Evolutionary conservation across 306 rosid species (phyloP).

Genomic region (Calophaca sinica): DNA sequence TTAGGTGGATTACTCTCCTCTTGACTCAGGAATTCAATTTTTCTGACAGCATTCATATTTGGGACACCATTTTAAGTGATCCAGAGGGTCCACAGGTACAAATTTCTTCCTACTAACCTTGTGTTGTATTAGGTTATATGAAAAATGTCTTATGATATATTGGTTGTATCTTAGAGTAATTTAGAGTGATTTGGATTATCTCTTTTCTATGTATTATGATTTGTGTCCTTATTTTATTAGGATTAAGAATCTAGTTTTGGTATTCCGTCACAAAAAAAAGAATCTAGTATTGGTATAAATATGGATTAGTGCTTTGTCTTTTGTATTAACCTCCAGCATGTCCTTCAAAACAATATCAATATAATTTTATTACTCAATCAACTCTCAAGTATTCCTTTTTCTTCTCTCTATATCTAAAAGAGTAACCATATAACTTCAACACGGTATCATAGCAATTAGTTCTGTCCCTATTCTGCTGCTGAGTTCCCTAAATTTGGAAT

Average conservation of each 20-base stretch:
- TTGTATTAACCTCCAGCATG: background rate
- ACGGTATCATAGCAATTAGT: too few species aligned
- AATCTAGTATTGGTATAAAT: background rate
- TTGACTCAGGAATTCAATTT: slow-evolving; percentile 91
- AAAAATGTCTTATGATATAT: slow-evolving; percentile 7
- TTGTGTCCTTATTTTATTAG: background rate
- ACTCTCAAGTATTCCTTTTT: background rate
- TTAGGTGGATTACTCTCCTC: slow-evolving; percentile 96
- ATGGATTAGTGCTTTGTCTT: background rate
- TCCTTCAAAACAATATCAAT: background rate
- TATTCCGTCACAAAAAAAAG: too few species aligned
- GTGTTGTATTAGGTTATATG: slow-evolving; percentile 15
- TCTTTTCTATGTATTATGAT: background rate
- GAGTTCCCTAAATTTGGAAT: background rate
- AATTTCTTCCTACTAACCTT: slow-evolving; percentile 21
- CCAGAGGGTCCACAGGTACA: slow-evolving; percentile 87
- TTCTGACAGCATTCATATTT: slow-evolving; percentile 79
- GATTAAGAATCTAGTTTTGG: background rate
- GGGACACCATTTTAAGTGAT: slow-evolving; percentile 90
- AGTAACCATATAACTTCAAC: background rate
- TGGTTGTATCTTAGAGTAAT: background rate
- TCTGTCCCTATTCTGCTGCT: background rate
- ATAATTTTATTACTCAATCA: background rate
- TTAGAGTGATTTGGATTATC: background rate
- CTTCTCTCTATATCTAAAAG: background rate